Base-by-base conservation (phyloP, 2,329 filamentous ascomycete species). In the Colletotrichum abscissum region DNA sequence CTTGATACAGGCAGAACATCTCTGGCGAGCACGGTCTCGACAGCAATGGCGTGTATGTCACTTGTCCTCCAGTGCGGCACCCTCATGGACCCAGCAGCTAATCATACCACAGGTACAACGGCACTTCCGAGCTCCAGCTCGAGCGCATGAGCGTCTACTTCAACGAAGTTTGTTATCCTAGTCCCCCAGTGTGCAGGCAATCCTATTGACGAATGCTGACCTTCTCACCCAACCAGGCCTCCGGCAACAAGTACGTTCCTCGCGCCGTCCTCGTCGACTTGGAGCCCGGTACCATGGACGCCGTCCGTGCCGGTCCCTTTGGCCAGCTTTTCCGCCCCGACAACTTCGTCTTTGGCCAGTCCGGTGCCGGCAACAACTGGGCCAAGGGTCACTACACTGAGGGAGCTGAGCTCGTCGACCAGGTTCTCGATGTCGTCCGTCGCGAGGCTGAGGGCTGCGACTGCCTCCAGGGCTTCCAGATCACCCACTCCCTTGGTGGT, bases 111-210 rank as follows among this genome's bases (percentile, higher is more conserved):
- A 97, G 94, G 81, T 98, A 98, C 92, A 97, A 97, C 87, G 97
- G 97, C 84, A 95, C 94, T 80, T 98, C 96, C 57, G 97, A 98
- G 87, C 95, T 98, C 85, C 97, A 99, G 91, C 93, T 98, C 80
- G 97, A 99, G 94, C 95, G 97, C 83, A 98, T 99, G 95, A 99
- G 95, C 87, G 96, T 98, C 86, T 98, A 98, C 92, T 98, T 98
- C 93, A 95, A 98, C 82, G 88, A 90, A 87, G 88, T 89, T 82
- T 73, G 84, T 79, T 54, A 38, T 30, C 19, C 56, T 35, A 65
- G 35, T 26, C 22, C 55, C 59, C 35, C 33, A 57, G n/a, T 26
- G 28, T 42, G n/a, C 63, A 70, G 60, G 42, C 24, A 54, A 66
- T 57, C 60, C 58, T 65, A 58, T 72, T 64, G 66, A 64, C 26